Evolutionary conservation across 495 filamentous ascomycete genomes (phyloP), one percentile per base, ranked within the genome.

Genomic region (Xylaria venustula): DNA sequence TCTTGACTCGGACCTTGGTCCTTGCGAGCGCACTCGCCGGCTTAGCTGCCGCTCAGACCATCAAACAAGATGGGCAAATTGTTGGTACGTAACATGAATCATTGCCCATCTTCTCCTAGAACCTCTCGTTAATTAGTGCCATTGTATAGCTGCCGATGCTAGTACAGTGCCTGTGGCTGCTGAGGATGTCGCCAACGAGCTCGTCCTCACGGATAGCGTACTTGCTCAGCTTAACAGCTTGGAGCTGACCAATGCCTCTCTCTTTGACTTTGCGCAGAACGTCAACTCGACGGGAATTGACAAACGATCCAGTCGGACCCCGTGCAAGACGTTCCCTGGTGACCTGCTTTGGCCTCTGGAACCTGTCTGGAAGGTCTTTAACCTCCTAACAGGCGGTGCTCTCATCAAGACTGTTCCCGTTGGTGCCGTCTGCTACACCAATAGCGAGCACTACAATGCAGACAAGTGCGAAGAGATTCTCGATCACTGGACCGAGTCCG

Each of bases 291-390:
- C 57, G 22, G 56, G 20, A 15, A 40, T 62, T 15, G 50, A 63
- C 26, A 66, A 62, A 46, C 40, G 58, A 32, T n/a, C 60, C 1
- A 19, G 49, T 4, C 61, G 61, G 12, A 63, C 69, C 8, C 52
- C 54, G 30, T 85, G 82, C 74, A 84, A 82, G 71, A 65, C 73
- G 14, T 79, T 77, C 53, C 83, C 82, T 3, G 81, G 77, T 8
- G 79, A 83, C 47, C 25, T 32, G 4, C 41, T 54, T 5, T 85
- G 81, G 81, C 82, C 83, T 0, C 70, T 68, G 2, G 20, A 61
- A 1, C 49, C 56, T 5, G 66, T 65, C 1, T 85, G 83, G 83
- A 63, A 64, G 17, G 41, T 77, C 11, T 77, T 85, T 36, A 67
- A 82, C 61, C 40, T 73, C 7, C 36, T 79, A 1, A 67, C 75